These are phyloP conservation scores for Botrytis elliptica DNA, from an alignment of 2,329 filamentous ascomycete species.

Conservation along the genomic window DNA sequence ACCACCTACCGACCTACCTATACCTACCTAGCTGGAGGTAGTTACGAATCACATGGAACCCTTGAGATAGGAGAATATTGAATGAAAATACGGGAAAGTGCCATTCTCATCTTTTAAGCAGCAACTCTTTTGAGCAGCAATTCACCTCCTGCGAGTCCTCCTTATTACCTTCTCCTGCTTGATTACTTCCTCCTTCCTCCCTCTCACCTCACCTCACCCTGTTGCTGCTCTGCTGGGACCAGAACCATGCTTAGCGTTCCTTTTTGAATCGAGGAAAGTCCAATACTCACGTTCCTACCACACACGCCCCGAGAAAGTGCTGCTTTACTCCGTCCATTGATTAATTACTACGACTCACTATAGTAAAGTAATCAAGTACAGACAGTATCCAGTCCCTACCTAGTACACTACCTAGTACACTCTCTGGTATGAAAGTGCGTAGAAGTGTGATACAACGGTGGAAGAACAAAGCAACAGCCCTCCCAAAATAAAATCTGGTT, in stretches of 20 bases:
- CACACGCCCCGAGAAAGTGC: neutral
- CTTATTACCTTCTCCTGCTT: neutral
- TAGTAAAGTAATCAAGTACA: neutral
- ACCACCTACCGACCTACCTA: neutral
- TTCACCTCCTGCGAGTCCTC: neutral
- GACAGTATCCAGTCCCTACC: neutral
- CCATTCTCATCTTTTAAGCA: neutral
- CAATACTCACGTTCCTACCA: neutral
- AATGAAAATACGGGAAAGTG: constrained; percentile 1
- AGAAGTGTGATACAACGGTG: neutral
- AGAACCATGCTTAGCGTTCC: constrained; percentile 9
- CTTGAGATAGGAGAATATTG: neutral
- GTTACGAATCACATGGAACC: neutral
- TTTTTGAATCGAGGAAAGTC: neutral
- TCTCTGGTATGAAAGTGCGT: constrained; percentile 1
- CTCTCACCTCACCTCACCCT: neutral
- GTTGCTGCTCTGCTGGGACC: neutral
- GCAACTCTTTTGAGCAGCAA: neutral
- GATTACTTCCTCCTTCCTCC: too few relatives aligned
- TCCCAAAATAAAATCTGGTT: neutral
- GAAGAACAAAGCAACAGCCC: constrained; percentile 10
- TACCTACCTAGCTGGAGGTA: neutral
- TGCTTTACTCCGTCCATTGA: neutral
- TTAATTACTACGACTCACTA: neutral
- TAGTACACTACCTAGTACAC: neutral